These are phyloP conservation scores for Ceriops decandra DNA, from an alignment of 345 rosid genomes.

Conservation along the genomic window DNA sequence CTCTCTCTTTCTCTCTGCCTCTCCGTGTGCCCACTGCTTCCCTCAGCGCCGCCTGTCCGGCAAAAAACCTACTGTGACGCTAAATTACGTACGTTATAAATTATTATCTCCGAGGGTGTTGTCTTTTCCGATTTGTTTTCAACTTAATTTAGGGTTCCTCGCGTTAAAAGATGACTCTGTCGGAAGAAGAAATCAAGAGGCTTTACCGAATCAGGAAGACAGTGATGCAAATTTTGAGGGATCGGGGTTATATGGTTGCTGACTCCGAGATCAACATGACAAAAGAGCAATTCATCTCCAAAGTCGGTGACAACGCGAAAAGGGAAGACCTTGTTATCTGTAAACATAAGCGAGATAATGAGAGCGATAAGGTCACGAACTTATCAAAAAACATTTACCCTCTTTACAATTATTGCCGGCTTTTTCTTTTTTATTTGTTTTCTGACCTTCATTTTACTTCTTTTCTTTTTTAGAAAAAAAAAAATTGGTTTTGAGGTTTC, in stretches of 20 bases:
- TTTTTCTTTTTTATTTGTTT: not conserved
- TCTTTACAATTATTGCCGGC: not conserved
- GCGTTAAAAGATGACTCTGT: slow-evolving; percentile 41
- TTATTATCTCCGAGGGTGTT: too few relatives aligned
- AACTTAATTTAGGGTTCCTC: too few relatives aligned
- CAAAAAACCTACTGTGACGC: too few relatives aligned
- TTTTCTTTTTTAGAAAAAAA: too few relatives aligned
- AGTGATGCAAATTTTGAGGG: slow-evolving; percentile 77
- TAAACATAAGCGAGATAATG: slow-evolving; percentile 49
- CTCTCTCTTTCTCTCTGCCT: too few relatives aligned
- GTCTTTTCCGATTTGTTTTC: too few relatives aligned
- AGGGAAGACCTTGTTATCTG: slow-evolving; percentile 81
- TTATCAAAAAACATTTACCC: not conserved
- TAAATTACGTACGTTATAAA: too few relatives aligned
- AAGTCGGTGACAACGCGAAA: slow-evolving; percentile 73
- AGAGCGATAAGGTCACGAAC: slow-evolving; percentile 55
- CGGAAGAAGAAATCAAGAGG: slow-evolving; percentile 66
- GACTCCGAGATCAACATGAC: slow-evolving; percentile 58
- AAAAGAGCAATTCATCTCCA: slow-evolving; percentile 46
- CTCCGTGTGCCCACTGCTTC: too few relatives aligned
- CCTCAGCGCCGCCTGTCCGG: too few relatives aligned
- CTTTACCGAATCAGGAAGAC: slow-evolving; percentile 60
- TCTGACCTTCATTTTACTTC: not conserved
- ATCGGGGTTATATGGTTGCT: slow-evolving; percentile 65
- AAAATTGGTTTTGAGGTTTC: not conserved